Percentiles rank a stretch among this genome's conserved stretches.
Conservation (phyloP, 768 basidiomycete species). For the Filobasidium wieringae region DNA sequence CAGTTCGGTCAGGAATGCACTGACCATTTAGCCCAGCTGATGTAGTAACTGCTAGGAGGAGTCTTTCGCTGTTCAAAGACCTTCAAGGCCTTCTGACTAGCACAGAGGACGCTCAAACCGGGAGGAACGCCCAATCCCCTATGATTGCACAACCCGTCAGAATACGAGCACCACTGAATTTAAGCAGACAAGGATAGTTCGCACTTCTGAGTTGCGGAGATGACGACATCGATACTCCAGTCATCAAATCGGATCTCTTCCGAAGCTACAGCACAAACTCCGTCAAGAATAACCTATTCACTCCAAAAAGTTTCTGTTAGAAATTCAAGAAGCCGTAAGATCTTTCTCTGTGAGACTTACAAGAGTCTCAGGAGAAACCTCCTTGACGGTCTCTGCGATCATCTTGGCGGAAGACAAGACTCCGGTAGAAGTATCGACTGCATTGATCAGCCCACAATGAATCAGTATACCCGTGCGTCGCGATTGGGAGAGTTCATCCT, state of each 20-base stretch:
- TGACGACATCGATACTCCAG: slow-evolving; percentile 82
- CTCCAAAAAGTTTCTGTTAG: neutral
- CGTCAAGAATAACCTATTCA: slow-evolving; percentile 63
- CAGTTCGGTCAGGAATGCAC: neutral
- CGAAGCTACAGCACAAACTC: slow-evolving; percentile 90
- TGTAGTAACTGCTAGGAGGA: slow-evolving; percentile 69
- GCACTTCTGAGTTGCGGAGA: slow-evolving; percentile 35
- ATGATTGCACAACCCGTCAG: slow-evolving; percentile 49
- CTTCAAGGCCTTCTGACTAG: slow-evolving; percentile 64
- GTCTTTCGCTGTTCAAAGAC: slow-evolving; percentile 54
- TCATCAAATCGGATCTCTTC: slow-evolving; percentile 90
- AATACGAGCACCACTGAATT: slow-evolving; percentile 38
- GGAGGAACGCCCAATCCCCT: slow-evolving; percentile 91
- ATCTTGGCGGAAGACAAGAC: slow-evolving; percentile 75
- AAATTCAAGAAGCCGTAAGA: neutral
- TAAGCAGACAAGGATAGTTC: neutral
- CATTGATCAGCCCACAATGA: neutral
- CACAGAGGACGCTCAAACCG: slow-evolving; percentile 75
- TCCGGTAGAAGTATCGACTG: slow-evolving; percentile 44
- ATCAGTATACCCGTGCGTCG: no score
- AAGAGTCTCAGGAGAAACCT: slow-evolving; percentile 73
- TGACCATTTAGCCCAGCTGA: slow-evolving; percentile 68
- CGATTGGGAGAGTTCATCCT: no score
- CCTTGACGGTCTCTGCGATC: slow-evolving; percentile 59
- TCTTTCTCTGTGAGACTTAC: slow-evolving; percentile 38